Percentiles rank a stretch among this genome's conserved stretches.
phyloP scores from a whole-genome alignment of 1,284 basidiomycete genomes.

The Ustilago sp. region DNA sequence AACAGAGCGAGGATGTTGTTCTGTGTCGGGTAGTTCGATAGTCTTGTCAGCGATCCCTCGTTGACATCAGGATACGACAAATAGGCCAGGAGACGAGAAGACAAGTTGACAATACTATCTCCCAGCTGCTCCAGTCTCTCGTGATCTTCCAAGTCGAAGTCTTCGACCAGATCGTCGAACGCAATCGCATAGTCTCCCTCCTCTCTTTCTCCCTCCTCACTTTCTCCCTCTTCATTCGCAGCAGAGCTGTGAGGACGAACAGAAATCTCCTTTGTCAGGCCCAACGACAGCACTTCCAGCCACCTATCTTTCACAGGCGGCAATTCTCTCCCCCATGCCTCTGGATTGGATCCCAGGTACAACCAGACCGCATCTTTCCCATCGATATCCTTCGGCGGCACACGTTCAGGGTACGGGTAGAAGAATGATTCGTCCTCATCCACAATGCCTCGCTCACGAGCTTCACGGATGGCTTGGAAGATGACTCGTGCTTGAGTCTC shows the following conservation, averaged over 20 bases:
- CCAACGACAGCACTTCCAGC: slow-evolving; percentile 47
- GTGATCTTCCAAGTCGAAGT: slow-evolving; percentile 52
- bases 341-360: slow-evolving; percentile 43
- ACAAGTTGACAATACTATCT: slow-evolving; percentile 56
- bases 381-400: slow-evolving; percentile 26
- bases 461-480: slow-evolving; percentile 42
- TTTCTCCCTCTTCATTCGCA: not conserved
- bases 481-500: slow-evolving; percentile 53
- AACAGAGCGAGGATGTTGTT: slow-evolving; percentile 50
- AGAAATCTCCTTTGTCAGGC: slow-evolving; percentile 38
- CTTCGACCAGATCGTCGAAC: slow-evolving; percentile 40
- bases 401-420: slow-evolving; percentile 44
- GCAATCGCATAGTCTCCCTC: slow-evolving; percentile 1
- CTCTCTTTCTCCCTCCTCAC: not conserved
- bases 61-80: slow-evolving; percentile 47
- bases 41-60: slow-evolving; percentile 40
- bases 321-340: slow-evolving; percentile 40
- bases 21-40: slow-evolving; percentile 52
- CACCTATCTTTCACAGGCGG: slow-evolving; percentile 47
- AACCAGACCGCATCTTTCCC: slow-evolving; percentile 39
- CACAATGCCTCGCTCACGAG: slow-evolving; percentile 45
- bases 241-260: not conserved
- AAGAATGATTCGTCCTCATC: slow-evolving; percentile 55
- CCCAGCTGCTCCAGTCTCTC: slow-evolving; percentile 52
- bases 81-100: slow-evolving; percentile 45